phyloP scores from a whole-genome alignment of 73 alveolate species.

The Blepharisma japonicum region DNA sequence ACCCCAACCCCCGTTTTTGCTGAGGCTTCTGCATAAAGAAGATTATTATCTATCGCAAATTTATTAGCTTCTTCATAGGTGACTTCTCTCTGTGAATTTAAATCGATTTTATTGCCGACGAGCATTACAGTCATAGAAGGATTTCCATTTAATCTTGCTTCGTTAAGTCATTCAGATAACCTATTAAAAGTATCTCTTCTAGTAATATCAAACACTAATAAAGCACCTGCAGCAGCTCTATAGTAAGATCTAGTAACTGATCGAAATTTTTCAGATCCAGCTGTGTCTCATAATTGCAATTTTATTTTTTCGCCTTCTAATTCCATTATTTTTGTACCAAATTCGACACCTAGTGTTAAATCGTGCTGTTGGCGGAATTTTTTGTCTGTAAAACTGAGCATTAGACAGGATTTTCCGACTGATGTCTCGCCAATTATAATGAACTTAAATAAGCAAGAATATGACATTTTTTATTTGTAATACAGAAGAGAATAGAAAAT shows the following conservation, averaged over 20 bases:
- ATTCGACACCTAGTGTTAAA: constrained; percentile 88
- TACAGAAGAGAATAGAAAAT: no score
- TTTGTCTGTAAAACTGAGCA: constrained; percentile 67
- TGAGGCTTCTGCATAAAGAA: constrained; percentile 70
- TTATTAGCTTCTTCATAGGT: constrained; percentile 62
- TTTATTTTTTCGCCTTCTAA: constrained; percentile 59
- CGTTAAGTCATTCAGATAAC: constrained; percentile 44
- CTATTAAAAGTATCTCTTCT: constrained; percentile 35
- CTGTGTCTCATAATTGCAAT: constrained; percentile 93
- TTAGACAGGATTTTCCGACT: constrained; percentile 85
- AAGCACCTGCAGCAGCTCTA: constrained; percentile 84
- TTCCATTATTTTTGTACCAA: constrained; percentile 77
- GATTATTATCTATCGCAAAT: constrained; percentile 62
- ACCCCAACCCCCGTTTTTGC: constrained; percentile 62
- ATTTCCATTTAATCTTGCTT: constrained; percentile 35
- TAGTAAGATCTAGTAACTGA: constrained; percentile 77
- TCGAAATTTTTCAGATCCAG: constrained; percentile 90
- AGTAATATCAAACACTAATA: constrained; percentile 81
- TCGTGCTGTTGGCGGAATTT: constrained; percentile 68
- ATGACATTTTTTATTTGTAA: constrained; percentile 1
- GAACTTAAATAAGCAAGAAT: constrained; percentile 38
- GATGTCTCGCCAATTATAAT: constrained; percentile 55
- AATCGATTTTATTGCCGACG: constrained; percentile 49
- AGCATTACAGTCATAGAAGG: constrained; percentile 10
- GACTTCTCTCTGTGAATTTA: constrained; percentile 51